phyloP scores from a whole-genome alignment of 2,329 filamentous ascomycete genomes.

The Colletotrichum orbiculare region DNA sequence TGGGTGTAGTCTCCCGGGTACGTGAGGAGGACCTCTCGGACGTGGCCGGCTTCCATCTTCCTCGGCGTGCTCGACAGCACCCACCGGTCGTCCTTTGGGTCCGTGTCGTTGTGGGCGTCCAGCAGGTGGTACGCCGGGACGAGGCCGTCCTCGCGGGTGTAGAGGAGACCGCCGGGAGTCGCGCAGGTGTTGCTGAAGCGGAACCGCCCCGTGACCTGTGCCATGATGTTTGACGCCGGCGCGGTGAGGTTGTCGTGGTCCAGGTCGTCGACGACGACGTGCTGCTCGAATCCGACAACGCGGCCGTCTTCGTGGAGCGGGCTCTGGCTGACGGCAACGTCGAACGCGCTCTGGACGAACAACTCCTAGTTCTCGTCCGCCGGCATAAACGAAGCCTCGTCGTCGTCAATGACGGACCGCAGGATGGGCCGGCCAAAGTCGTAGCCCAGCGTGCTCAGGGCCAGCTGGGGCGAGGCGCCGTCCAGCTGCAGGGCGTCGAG shows the following conservation, averaged over 20 bases:
- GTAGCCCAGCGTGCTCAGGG: constrained; percentile 12
- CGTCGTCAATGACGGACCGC: constrained; percentile 5
- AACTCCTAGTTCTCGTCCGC: constrained; percentile 23
- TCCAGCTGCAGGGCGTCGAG: background rate
- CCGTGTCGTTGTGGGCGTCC: background rate
- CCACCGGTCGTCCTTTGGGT: constrained; percentile 22
- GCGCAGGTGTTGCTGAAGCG: constrained; percentile 15
- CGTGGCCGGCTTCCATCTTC: constrained; percentile 23
- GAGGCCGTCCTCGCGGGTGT: background rate
- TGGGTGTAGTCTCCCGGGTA: constrained; percentile 6
- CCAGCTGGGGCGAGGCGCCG: background rate
- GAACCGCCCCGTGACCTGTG: constrained; percentile 1
- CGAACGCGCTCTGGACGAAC: constrained; percentile 8
- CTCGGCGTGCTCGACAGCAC: constrained; percentile 16
- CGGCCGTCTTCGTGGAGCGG: too few relatives aligned
- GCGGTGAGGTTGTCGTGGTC: constrained; percentile 38
- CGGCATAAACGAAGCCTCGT: constrained; percentile 5
- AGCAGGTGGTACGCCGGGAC: constrained; percentile 11
- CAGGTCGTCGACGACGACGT: background rate
- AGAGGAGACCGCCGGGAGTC: constrained; percentile 22
- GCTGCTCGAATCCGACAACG: too few relatives aligned
- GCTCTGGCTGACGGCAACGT: too few relatives aligned
- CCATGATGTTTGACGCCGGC: constrained; percentile 35
- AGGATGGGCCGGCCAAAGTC: constrained; percentile 23
- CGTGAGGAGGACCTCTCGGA: constrained; percentile 1